These are phyloP conservation scores for Hemerocallis citrina DNA, from an alignment of 106 monocot genomes.

Conservation along the genomic window DNA sequence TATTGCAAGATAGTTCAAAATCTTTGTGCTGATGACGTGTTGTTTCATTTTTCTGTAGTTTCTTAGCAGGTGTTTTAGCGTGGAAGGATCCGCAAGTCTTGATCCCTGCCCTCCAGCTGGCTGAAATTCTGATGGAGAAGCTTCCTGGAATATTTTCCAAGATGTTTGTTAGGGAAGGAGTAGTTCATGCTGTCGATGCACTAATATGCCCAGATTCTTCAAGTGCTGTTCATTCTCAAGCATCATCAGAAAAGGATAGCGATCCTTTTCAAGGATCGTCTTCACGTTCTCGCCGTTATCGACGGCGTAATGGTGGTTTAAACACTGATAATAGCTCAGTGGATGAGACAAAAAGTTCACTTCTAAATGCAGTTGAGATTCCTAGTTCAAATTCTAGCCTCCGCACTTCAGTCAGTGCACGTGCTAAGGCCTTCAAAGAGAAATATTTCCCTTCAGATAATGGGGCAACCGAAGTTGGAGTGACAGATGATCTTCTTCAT, in stretches of 20 bases:
- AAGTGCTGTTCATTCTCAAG: slow-evolving; percentile 24
- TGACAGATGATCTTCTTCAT: slow-evolving; percentile 76
- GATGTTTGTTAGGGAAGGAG: slow-evolving; percentile 96
- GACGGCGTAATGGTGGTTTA: slow-evolving; percentile 31
- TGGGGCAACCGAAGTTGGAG: slow-evolving; percentile 59
- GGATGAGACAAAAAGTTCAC: slow-evolving; percentile 61
- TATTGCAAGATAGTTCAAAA: not conserved
- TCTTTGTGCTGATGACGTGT: not conserved
- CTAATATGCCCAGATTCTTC: slow-evolving; percentile 61
- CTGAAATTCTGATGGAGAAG: slow-evolving; percentile 90
- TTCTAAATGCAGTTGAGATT: slow-evolving; percentile 35
- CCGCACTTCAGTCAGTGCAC: slow-evolving; percentile 60
- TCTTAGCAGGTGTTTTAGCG: slow-evolving; percentile 90
- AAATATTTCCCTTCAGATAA: slow-evolving; percentile 74
- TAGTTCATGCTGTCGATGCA: slow-evolving; percentile 88
- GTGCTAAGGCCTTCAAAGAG: slow-evolving; percentile 82
- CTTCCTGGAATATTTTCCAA: slow-evolving; percentile 86
- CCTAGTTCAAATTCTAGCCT: slow-evolving; percentile 54
- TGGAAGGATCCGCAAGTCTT: slow-evolving; percentile 98
- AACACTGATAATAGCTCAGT: slow-evolving; percentile 36
- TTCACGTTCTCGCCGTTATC: slow-evolving; percentile 70
- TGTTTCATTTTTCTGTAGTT: slow-evolving; percentile 38
- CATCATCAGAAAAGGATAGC: slow-evolving; percentile 50
- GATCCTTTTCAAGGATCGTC: slow-evolving; percentile 44
- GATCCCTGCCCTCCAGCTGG: slow-evolving; percentile 91